Evolutionary conservation across 805 yeast species (phyloP), one percentile per base, ranked within the genome.

Genomic region (Barnettozyma wickerhamii): DNA sequence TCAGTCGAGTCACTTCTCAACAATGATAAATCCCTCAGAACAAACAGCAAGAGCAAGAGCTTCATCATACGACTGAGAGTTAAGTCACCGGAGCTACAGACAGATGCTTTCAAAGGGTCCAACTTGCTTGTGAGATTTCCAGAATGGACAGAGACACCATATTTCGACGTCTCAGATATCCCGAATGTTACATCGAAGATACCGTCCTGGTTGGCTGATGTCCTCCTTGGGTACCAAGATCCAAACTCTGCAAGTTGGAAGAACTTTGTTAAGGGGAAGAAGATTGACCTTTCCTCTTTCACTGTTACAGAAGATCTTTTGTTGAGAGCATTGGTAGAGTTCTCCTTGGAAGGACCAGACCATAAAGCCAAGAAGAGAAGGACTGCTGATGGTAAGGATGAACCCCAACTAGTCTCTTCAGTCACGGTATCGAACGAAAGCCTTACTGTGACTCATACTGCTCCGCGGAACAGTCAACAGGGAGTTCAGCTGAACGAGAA

Each of bases 171-270:
- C n/a, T n/a, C n/a, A n/a, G n/a, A n/a, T n/a, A n/a, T n/a, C n/a
- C n/a, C n/a, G n/a, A n/a, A n/a, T n/a, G n/a, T n/a, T n/a, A n/a
- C n/a, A n/a, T n/a, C n/a, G n/a, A 15, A 24, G 4, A 28, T 65
- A 0, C 71, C 70, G 1, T 55, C 51, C 1, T 68, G 73, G 73
- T 37, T 68, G 0, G 29, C 44, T 7, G 63, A 63, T 21, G 35
- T 45, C 14, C 45, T 66, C 19, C 33, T 68, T 26, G 69, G 66
- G 3, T 60, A 32, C 48, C 68, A 67, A 3, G 50, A 47, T 31
- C 29, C 29, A 14, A 35, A 35, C 13, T 31, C 42, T 7, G 45
- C 41, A 1, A 14, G 19, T 15, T 44, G 40, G 39, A 18, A 3
- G 5, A 37, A 32, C 5, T 7, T 23, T 7, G 5, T 5, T 6